Base-by-base conservation (phyloP, 108 stramenopile species). In the Thalassiosira profunda region DNA sequence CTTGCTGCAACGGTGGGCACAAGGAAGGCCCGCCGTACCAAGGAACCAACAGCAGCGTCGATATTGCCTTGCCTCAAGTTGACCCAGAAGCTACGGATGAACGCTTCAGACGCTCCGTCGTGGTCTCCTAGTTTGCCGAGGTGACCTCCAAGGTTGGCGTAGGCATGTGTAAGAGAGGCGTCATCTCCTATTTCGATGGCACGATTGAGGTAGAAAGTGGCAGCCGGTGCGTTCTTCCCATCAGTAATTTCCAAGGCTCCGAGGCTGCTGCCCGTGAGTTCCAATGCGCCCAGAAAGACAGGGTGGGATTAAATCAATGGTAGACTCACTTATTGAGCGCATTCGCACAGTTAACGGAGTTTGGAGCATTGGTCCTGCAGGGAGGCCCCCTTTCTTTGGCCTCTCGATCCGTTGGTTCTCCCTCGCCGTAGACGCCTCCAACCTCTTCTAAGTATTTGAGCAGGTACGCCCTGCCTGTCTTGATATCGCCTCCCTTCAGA, bases 151-250 rank as follows among this genome's bases (percentile, higher is more conserved):
- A 52, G 35, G 46, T 71, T 71, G 10, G 51, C 58, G 18, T 71
- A 71, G 0, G 54, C 70, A n/a, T 71, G 42, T 6, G 6, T 26
- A 1, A 71, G 57, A 58, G 61, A 61, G 1, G 36, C n/a, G 30
- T 71, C 70, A 3, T 71, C 70, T 5, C 70, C 70, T 2, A 71
- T 61, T n/a, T 60, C 70, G 3, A 71, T 71, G 4, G 70, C 70
- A 5, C 70, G 49, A 1, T 24, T 6, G 51, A 71, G 44, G 25
- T 71, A 71, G 0, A 41, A 31, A 2, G 21, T 17, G 17, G 17
- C 38, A 0, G 59, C 59, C 5, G 70, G 29, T 0, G 43, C 25
- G 37, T 71, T 71, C 24, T 60, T 71, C 5, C 58, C 70, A 23
- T 58, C 58, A 5, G 70, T 48, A 0, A 61, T 28, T 4, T 71